Conservation (phyloP, 2,329 filamentous ascomycete genomes). For the Fusarium sp. region DNA sequence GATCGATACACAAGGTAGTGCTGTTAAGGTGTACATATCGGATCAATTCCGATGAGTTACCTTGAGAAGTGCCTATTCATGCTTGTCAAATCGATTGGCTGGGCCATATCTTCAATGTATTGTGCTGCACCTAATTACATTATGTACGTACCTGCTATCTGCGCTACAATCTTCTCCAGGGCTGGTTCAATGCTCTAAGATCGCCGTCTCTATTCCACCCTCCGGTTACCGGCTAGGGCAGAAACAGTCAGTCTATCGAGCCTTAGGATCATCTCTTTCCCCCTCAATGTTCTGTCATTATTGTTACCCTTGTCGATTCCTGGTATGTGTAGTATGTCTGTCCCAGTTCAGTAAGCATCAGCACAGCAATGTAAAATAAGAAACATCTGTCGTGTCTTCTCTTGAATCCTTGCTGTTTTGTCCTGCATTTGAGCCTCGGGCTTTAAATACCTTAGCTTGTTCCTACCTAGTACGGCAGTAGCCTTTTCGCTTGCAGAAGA, state of each 20-base stretch:
- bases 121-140: neutral
- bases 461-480: constrained; percentile 11
- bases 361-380: neutral
- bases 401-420: constrained; percentile 5
- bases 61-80: neutral
- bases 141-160: neutral
- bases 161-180: neutral
- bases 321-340: neutral
- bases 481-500: constrained; percentile 12
- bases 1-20: constrained; percentile 2
- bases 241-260: constrained; percentile 4
- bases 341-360: neutral
- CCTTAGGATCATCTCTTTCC: constrained; percentile 6
- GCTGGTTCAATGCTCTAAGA: neutral
- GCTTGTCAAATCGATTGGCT: constrained; percentile 4
- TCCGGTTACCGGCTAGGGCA: neutral
- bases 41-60: constrained; percentile 16
- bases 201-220: neutral
- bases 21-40: constrained; percentile 2
- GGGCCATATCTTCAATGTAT: neutral
- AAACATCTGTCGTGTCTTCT: neutral
- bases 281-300: constrained; percentile 13
- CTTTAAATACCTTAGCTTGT: constrained; percentile 26
- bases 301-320: constrained; percentile 15
- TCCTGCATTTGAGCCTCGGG: constrained; percentile 26